A percentile compares a stretch with the other conserved stretches of the same genome.
phyloP scores from a whole-genome alignment of 306 rosid species.

The Abrus pulchellus region DNA sequence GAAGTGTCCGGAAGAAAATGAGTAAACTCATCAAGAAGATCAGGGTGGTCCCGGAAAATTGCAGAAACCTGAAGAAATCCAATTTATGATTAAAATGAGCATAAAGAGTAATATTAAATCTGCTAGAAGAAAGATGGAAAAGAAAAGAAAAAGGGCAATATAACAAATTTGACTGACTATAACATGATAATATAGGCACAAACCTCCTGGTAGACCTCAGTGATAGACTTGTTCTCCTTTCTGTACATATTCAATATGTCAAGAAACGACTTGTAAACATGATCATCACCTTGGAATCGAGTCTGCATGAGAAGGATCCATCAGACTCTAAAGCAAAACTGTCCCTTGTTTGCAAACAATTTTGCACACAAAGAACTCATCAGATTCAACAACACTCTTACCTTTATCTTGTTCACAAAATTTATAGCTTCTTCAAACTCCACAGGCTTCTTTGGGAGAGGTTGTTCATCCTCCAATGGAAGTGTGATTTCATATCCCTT shows the following conservation, averaged over 20 bases:
- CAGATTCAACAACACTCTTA: constrained; percentile 45
- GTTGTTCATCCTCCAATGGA: constrained; percentile 85
- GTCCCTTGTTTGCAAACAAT: background rate
- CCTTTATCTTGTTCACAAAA: constrained; percentile 97
- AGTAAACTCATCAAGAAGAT: constrained; percentile 86
- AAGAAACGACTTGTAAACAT: constrained; percentile 87
- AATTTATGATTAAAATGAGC: constrained; percentile 42
- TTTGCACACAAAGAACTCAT: background rate
- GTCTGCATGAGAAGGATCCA: constrained; percentile 65
- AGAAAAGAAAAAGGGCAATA: background rate
- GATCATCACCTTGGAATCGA: constrained; percentile 92
- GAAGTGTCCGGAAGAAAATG: constrained; percentile 94
- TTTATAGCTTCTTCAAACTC: constrained; percentile 94
- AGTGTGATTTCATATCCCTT: constrained; percentile 88
- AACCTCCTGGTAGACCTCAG: constrained; percentile 91
- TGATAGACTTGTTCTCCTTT: constrained; percentile 87
- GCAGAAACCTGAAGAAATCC: constrained; percentile 75
- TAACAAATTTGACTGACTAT: constrained; percentile 10
- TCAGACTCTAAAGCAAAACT: constrained; percentile 35
- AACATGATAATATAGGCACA: constrained; percentile 6
- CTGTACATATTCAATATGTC: constrained; percentile 98
- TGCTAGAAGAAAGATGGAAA: background rate
- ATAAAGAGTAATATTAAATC: constrained; percentile 1
- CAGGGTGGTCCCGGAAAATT: constrained; percentile 86
- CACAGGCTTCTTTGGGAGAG: constrained; percentile 91